Conservation (phyloP, 1,284 basidiomycete species). For the Ustilago shanxiensis region DNA sequence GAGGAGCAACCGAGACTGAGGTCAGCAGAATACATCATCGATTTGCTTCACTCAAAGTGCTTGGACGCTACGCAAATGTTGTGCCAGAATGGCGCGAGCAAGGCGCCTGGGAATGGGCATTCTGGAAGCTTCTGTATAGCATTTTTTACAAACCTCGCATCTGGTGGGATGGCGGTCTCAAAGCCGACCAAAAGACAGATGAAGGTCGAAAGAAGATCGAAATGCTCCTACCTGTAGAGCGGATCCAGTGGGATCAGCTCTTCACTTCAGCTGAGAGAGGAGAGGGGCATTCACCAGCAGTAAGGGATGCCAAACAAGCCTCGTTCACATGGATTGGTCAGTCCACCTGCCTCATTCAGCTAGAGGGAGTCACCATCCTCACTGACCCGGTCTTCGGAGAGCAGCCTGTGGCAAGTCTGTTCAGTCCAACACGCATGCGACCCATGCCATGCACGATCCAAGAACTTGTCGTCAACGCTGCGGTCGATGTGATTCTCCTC, state of each 20-base stretch:
- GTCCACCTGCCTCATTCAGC: constrained; percentile 71
- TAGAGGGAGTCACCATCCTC: constrained; percentile 72
- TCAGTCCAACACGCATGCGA: constrained; percentile 71
- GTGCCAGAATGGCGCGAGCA: constrained; percentile 74
- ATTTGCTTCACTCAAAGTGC: constrained; percentile 61
- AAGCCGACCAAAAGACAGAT: constrained; percentile 43
- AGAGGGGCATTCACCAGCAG: background rate
- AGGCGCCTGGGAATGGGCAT: constrained; percentile 69
- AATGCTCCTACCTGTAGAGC: constrained; percentile 50
- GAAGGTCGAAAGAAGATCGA: constrained; percentile 48
- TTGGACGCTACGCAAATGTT: constrained; percentile 70
- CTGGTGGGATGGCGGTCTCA: constrained; percentile 66
- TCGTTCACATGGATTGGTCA: constrained; percentile 64
- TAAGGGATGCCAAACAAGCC: constrained; percentile 13
- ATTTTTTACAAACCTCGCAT: constrained; percentile 55
- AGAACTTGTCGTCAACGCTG: constrained; percentile 67
- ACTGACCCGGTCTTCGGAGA: constrained; percentile 73
- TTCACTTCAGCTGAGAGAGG: constrained; percentile 10
- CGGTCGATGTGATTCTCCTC: constrained; percentile 72
- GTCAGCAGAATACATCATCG: constrained; percentile 70
- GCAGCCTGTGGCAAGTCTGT: constrained; percentile 70
- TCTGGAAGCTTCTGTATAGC: constrained; percentile 55
- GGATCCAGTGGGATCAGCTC: constrained; percentile 48
- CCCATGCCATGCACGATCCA: constrained; percentile 71
- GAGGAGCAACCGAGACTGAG: constrained; percentile 63